Percentiles rank a stretch among this genome's conserved stretches.
Conservation (phyloP, 2,329 filamentous ascomycete species). For the Acarospora socialis region DNA sequence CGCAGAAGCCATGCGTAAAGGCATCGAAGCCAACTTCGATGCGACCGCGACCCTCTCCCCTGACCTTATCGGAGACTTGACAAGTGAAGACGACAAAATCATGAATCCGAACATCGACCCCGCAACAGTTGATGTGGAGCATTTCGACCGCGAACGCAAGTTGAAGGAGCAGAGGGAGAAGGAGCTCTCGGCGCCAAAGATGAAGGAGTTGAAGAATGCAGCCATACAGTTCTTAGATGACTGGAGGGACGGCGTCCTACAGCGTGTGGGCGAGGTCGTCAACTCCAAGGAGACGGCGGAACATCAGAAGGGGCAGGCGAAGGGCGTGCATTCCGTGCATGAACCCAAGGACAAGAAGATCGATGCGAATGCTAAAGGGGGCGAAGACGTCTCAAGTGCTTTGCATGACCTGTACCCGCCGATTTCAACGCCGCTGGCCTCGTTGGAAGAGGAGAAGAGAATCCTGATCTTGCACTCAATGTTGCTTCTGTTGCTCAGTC, state of each 20-base stretch:
- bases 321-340: constrained; percentile 16
- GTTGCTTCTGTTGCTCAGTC: constrained; percentile 51
- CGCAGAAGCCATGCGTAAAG: constrained; percentile 28
- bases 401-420: constrained; percentile 39
- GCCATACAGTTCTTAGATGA: constrained; percentile 55
- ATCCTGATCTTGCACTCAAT: constrained; percentile 52
- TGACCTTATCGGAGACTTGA: constrained; percentile 5
- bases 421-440: constrained; percentile 39
- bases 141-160: constrained; percentile 17
- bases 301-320: constrained; percentile 22
- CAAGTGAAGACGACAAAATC: constrained; percentile 20
- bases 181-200: constrained; percentile 36
- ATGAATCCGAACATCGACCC: constrained; percentile 15
- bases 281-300: constrained; percentile 28
- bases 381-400: constrained; percentile 33
- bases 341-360: constrained; percentile 14
- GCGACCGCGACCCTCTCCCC: constrained; percentile 12
- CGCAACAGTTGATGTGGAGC: constrained; percentile 16
- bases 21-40: constrained; percentile 27
- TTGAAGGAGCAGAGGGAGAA: constrained; percentile 27
- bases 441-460: constrained; percentile 45
- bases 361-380: constrained; percentile 19
- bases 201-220: constrained; percentile 54
- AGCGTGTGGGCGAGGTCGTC: constrained; percentile 53
- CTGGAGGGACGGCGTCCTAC: constrained; percentile 53